phyloP scores from a whole-genome alignment of 2,329 filamentous ascomycete species.

The Aspergillus quadricinctus region DNA sequence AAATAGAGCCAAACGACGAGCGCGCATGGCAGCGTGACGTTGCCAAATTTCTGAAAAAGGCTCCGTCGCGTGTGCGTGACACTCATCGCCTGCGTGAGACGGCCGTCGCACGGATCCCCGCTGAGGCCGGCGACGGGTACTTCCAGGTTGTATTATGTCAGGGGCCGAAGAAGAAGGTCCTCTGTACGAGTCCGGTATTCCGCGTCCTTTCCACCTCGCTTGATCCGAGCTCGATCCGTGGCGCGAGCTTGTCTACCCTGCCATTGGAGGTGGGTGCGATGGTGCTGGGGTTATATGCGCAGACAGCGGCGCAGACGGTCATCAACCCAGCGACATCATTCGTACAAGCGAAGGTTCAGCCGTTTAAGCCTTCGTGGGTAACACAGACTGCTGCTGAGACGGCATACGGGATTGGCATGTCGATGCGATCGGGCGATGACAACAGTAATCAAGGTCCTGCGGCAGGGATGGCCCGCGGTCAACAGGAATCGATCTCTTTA shows the following conservation, averaged over 20 bases:
- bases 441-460: neutral
- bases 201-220: conserved; percentile 63
- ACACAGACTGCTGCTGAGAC: conserved; percentile 28
- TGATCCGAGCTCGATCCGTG: conserved; percentile 58
- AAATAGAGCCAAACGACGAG: conserved; percentile 56
- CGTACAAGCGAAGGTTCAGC: conserved; percentile 23
- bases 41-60: conserved; percentile 57
- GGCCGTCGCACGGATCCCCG: conserved; percentile 60
- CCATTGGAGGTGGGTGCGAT: conserved; percentile 59
- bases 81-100: conserved; percentile 59
- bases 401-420: conserved; percentile 19
- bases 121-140: conserved; percentile 61
- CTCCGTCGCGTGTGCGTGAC: conserved; percentile 41
- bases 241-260: conserved; percentile 61
- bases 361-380: conserved; percentile 26
- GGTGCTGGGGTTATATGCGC: conserved; percentile 42
- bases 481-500: conserved; percentile 7
- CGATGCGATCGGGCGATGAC: neutral
- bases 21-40: conserved; percentile 66
- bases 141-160: conserved; percentile 62
- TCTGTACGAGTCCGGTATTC: conserved; percentile 65
- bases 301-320: conserved; percentile 25
- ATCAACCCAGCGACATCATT: conserved; percentile 20
- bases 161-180: conserved; percentile 51
- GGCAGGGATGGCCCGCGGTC: neutral